Conservation (phyloP, 257 asterid genomes). For the Jacaranda copaia region DNA sequence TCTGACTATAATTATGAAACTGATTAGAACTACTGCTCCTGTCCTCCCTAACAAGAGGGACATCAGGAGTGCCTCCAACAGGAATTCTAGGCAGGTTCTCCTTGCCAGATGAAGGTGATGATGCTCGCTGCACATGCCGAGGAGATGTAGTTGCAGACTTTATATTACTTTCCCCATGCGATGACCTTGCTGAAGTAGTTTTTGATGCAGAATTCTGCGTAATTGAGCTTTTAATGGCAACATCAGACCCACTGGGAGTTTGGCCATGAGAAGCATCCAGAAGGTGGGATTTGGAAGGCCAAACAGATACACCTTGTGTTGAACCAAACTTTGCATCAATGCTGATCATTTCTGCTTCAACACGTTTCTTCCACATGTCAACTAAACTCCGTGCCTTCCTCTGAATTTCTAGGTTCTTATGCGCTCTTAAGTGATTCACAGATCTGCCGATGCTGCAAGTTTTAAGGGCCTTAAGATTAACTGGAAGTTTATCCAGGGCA, state of each 20-base stretch:
- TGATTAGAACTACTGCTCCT: constrained; percentile 83
- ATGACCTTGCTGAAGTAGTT: constrained; percentile 54
- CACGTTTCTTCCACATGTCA: constrained; percentile 97
- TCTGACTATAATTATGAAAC: constrained; percentile 65
- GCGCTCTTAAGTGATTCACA: constrained; percentile 84
- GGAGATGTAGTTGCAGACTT: constrained; percentile 78
- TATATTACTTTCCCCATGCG: constrained; percentile 64
- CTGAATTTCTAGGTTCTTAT: constrained; percentile 83
- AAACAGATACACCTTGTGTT: constrained; percentile 48
- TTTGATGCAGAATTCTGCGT: constrained; percentile 65
- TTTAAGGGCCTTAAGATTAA: constrained; percentile 85
- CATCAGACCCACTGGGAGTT: constrained; percentile 68
- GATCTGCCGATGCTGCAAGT: constrained; percentile 93
- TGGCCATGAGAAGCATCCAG: constrained; percentile 67
- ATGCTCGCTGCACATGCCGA: constrained; percentile 55
- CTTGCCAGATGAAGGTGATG: constrained; percentile 63
- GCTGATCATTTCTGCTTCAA: constrained; percentile 87
- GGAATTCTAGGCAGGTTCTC: constrained; percentile 57
- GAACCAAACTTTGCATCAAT: constrained; percentile 72
- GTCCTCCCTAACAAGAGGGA: constrained; percentile 67
- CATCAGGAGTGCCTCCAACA: constrained; percentile 57
- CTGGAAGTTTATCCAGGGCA: constrained; percentile 93
- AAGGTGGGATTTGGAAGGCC: constrained; percentile 80
- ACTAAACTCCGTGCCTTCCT: constrained; percentile 86
- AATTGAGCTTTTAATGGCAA: constrained; percentile 59